phyloP scores from a whole-genome alignment of 2,329 filamentous ascomycete species.

The Aspergillus texensis region DNA sequence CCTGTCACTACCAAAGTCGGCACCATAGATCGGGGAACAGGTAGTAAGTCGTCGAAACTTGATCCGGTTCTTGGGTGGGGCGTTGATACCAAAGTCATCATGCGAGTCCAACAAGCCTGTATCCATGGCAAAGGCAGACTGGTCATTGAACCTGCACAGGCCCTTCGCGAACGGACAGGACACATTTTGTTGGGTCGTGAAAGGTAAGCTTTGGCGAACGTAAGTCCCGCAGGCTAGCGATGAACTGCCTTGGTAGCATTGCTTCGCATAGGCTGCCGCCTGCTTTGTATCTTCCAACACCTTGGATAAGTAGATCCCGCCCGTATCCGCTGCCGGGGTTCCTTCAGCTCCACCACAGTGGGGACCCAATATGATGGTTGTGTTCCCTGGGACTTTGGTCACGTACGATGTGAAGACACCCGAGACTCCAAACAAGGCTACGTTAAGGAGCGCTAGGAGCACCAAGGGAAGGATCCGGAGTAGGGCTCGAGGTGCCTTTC shows the following conservation, averaged over 20 bases:
- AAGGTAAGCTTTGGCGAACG: slow-evolving; percentile 6
- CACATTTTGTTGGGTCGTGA: slow-evolving; percentile 15
- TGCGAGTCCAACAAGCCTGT: slow-evolving; percentile 29
- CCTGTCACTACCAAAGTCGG: neutral
- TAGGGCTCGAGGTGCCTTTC: neutral
- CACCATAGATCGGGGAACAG: slow-evolving; percentile 20
- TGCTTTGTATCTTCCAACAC: slow-evolving; percentile 24
- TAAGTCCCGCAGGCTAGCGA: neutral
- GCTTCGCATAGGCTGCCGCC: slow-evolving; percentile 24
- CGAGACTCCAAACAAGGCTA: slow-evolving; percentile 27
- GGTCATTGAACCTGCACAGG: slow-evolving; percentile 5
- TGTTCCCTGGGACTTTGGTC: slow-evolving; percentile 31
- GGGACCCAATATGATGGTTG: slow-evolving; percentile 32
- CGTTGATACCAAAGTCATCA: slow-evolving; percentile 31
- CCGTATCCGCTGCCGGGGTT: neutral
- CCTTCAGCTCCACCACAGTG: slow-evolving; percentile 25
- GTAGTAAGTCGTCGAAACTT: slow-evolving; percentile 27
- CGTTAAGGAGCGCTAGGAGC: slow-evolving; percentile 23
- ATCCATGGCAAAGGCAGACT: slow-evolving; percentile 13
- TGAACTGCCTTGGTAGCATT: slow-evolving; percentile 24
- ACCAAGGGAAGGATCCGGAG: slow-evolving; percentile 20
- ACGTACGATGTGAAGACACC: slow-evolving; percentile 38
- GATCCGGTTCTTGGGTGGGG: slow-evolving; percentile 22
- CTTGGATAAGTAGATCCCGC: neutral
- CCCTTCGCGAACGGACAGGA: slow-evolving; percentile 19